Evolutionary conservation across 2,329 filamentous ascomycete species (phyloP).

Genomic region (Colletotrichum somersetense): DNA sequence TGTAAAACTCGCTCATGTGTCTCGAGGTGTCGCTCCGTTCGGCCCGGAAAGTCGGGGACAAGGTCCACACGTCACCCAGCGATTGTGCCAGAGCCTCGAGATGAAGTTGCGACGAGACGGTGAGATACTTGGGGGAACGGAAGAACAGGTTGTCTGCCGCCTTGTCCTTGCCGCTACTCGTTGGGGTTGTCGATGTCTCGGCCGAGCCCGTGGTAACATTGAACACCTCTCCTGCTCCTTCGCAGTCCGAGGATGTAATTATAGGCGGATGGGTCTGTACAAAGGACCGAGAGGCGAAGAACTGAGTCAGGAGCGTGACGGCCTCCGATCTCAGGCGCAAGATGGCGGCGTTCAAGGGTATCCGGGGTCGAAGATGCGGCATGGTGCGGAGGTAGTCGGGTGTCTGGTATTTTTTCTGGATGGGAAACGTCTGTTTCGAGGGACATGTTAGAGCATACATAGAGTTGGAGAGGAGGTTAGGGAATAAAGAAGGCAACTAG

Average conservation of each 20-base stretch:
- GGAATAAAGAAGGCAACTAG: constrained; percentile 59
- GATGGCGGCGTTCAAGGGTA: constrained; percentile 83
- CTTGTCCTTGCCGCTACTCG: constrained; percentile 51
- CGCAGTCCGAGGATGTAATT: constrained; percentile 96
- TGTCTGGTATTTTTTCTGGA: constrained; percentile 97
- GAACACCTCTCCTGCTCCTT: constrained; percentile 96
- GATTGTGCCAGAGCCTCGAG: constrained; percentile 92
- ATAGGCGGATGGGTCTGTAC: constrained; percentile 92
- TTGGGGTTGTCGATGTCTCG: constrained; percentile 47
- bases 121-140: constrained; percentile 89
- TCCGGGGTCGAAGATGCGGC: constrained; percentile 86
- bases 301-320: constrained; percentile 78
- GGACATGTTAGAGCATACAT: background rate
- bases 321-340: constrained; percentile 86
- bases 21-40: constrained; percentile 93
- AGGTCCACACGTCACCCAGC: constrained; percentile 90
- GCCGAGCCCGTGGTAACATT: constrained; percentile 65
- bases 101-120: constrained; percentile 94
- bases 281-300: constrained; percentile 79
- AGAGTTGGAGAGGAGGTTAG: constrained; percentile 30
- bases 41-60: constrained; percentile 94
- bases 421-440: constrained; percentile 79
- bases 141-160: constrained; percentile 75
- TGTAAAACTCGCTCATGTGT: constrained; percentile 98
- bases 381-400: constrained; percentile 89